A percentile compares a stretch with the other conserved stretches of the same genome.
Conservation (phyloP, 805 yeast species). For the Ogataea ramenticola region DNA sequence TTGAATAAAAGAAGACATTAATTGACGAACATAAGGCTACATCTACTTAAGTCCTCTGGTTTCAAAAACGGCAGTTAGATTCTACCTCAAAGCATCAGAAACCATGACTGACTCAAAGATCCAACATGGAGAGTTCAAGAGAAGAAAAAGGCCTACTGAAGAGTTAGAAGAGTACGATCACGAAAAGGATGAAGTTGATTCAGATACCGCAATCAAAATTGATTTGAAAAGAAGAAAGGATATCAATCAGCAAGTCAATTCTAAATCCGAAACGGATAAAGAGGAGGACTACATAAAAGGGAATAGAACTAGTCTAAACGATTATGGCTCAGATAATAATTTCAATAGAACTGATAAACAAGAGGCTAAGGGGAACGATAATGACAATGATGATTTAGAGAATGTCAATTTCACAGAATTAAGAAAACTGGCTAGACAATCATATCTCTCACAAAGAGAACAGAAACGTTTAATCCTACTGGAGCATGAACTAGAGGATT, state of each 20-base stretch:
- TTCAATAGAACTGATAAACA: too few relatives aligned
- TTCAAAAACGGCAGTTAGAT: too few relatives aligned
- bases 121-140: constrained; percentile 12
- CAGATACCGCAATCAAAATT: constrained; percentile 1
- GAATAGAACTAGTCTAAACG: constrained; percentile 1
- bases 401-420: constrained; percentile 21
- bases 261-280: too few relatives aligned
- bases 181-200: not conserved
- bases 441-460: constrained; percentile 41
- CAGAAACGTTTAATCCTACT: constrained; percentile 35
- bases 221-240: not conserved
- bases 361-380: too few relatives aligned
- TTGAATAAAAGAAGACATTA: too few relatives aligned
- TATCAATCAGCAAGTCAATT: not conserved
- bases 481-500: constrained; percentile 38
- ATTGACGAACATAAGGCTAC: too few relatives aligned
- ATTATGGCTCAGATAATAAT: constrained; percentile 1
- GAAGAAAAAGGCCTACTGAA: constrained; percentile 9
- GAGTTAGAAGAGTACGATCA: constrained; percentile 3
- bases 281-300: constrained; percentile 2
- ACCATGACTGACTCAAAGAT: not conserved
- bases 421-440: constrained; percentile 41
- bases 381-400: constrained; percentile 3
- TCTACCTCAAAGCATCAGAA: too few relatives aligned
- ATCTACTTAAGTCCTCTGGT: too few relatives aligned